These are phyloP conservation scores for Pluteus cervinus DNA, from an alignment of 768 basidiomycete species.

Conservation along the genomic window DNA sequence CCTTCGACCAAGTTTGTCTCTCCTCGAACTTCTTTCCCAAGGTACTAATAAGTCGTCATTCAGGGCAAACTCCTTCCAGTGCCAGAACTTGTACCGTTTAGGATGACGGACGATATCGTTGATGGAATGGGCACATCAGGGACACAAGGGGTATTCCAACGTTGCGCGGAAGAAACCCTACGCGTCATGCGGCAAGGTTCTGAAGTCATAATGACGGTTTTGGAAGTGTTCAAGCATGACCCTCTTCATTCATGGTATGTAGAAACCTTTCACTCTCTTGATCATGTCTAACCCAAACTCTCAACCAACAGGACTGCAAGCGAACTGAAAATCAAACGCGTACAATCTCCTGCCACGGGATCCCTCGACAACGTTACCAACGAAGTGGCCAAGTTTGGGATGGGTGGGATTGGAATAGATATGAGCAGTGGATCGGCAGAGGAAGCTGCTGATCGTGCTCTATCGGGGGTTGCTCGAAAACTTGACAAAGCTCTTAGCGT, in stretches of 20 bases:
- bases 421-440: slow-evolving; percentile 63
- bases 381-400: slow-evolving; percentile 18
- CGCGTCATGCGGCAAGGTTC: slow-evolving; percentile 84
- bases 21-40: neutral
- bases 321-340: slow-evolving; percentile 64
- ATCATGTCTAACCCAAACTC: neutral
- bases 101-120: slow-evolving; percentile 89
- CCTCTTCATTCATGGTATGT: slow-evolving; percentile 87
- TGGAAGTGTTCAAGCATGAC: slow-evolving; percentile 96
- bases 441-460: slow-evolving; percentile 86
- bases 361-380: slow-evolving; percentile 11
- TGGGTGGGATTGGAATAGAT: slow-evolving; percentile 51
- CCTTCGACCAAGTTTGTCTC: slow-evolving; percentile 79
- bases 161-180: slow-evolving; percentile 92
- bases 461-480: slow-evolving; percentile 75
- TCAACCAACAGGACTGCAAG: slow-evolving; percentile 59
- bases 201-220: slow-evolving; percentile 85
- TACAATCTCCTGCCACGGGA: slow-evolving; percentile 38
- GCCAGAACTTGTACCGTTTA: slow-evolving; percentile 91
- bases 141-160: slow-evolving; percentile 89
- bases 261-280: neutral
- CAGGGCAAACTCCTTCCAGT: slow-evolving; percentile 76
- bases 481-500: slow-evolving; percentile 82
- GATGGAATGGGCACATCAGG: slow-evolving; percentile 92
- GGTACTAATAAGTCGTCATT: slow-evolving; percentile 4